Percentiles rank a stretch among this genome's conserved stretches.
Conservation (phyloP, 1,284 basidiomycete genomes). For the Trametes pubescens region DNA sequence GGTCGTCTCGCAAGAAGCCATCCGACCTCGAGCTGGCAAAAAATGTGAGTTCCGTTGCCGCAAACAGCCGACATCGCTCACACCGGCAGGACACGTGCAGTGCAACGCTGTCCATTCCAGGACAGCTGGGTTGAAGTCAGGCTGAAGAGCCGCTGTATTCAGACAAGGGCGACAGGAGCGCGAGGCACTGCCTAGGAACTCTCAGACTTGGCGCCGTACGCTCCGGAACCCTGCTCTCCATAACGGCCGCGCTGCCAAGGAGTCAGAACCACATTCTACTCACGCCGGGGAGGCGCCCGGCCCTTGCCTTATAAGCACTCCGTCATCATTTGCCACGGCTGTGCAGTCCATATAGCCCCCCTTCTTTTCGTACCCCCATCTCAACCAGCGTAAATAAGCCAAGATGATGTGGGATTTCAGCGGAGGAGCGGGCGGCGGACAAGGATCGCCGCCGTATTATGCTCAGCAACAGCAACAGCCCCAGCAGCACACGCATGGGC, state of each 20-base stretch:
- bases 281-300: conserved; percentile 21
- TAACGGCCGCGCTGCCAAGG: conserved; percentile 26
- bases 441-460: conserved; percentile 26
- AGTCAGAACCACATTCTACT: conserved; percentile 11
- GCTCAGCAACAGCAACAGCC: conserved; percentile 9
- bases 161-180: conserved; percentile 11
- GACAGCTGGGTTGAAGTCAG: conserved; percentile 20
- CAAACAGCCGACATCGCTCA: conserved; percentile 5
- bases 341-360: conserved; percentile 25
- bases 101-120: conserved; percentile 15
- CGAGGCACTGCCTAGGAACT: conserved; percentile 25
- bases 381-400: conserved; percentile 2
- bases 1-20: neutral
- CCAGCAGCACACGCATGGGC: conserved; percentile 2
- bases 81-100: conserved; percentile 13
- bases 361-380: conserved; percentile 15
- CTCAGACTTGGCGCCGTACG: conserved; percentile 16
- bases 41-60: neutral
- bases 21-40: neutral
- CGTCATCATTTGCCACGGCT: conserved; percentile 22
- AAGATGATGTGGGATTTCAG: conserved; percentile 37
- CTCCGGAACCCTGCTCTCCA: conserved; percentile 22
- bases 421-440: conserved; percentile 24
- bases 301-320: conserved; percentile 29
- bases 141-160: conserved; percentile 28